Percentiles rank a stretch among this genome's conserved stretches.
phyloP scores from a whole-genome alignment of 2,329 filamentous ascomycete genomes.

The Paracoccidioides lutzii region DNA sequence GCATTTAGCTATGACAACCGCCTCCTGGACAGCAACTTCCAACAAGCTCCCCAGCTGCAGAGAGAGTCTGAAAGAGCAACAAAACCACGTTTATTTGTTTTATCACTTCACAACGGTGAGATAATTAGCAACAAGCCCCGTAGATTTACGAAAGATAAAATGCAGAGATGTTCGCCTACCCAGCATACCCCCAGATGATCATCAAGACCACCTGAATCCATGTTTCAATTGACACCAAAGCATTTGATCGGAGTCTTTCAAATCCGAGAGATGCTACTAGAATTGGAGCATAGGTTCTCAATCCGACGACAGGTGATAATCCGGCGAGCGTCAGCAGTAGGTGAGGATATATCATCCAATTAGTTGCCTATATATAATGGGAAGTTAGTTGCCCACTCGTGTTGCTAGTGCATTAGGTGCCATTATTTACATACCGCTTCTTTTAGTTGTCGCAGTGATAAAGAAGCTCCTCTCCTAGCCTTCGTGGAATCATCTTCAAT shows the following conservation, averaged over 20 bases:
- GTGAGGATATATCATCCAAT: slow-evolving; percentile 40
- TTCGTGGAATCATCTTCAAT: not conserved
- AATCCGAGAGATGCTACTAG: slow-evolving; percentile 41
- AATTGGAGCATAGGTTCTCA: slow-evolving; percentile 39
- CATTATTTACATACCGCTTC: not conserved
- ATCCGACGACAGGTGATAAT: slow-evolving; percentile 37
- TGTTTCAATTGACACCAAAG: slow-evolving; percentile 37
- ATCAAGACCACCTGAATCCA: slow-evolving; percentile 6
- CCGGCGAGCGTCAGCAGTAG: slow-evolving; percentile 35
- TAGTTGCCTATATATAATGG: slow-evolving; percentile 27
- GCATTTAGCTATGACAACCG: not conserved
- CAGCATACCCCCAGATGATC: slow-evolving; percentile 6
- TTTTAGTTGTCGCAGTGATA: not conserved
- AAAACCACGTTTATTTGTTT: slow-evolving; percentile 3
- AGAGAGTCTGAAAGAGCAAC: slow-evolving; percentile 4
- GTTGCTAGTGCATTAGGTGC: not conserved
- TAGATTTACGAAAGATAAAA: not conserved
- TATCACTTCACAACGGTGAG: not conserved
- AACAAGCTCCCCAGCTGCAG: slow-evolving; percentile 6
- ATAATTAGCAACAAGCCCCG: not conserved
- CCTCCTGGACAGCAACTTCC: not conserved
- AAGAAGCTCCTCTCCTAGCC: not conserved
- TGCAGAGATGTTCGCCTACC: not conserved
- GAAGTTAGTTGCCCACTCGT: slow-evolving; percentile 30
- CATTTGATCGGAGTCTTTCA: slow-evolving; percentile 33